Base-by-base conservation (phyloP, 1,284 basidiomycete species). In the Singerocomus inundabilis region DNA sequence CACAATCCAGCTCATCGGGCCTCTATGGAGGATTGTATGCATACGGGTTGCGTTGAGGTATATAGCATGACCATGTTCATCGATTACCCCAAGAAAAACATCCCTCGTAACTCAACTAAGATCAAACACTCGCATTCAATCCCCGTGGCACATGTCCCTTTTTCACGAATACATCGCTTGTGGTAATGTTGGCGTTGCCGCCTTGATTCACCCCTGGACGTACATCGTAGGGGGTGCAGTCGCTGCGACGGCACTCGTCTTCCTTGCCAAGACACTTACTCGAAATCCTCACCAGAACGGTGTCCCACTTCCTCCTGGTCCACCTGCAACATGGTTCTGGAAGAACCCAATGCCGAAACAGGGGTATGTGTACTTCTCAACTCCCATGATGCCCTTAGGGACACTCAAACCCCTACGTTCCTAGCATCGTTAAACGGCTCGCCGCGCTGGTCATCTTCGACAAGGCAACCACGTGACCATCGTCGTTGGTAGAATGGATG, bases 401-500 rank as follows among this genome's bases (percentile, higher is more conserved):
- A 3, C 11, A 36, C 24, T 52, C 5, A 18, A 21, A 13, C n/a
- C 13, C 10, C 21, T 8, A 5, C 2, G 13, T 26, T 32, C 30
- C 18, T 6, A 57, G 53, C 13, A 25, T 57, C 9, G 45, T 35
- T 8, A 35, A 21, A 7, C 21, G 8, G 13, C 28, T 61, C 7
- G 44, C 53, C 3, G 51, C 59, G 29, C 57, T 62, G 58, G 44
- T 65, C n/a, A 60, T 9, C 51, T 70, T 25, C 53, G 61, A 35
- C 49, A 49, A 8, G 66, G 69, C 6, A 53, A 44, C 2, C 30
- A 63, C 3, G 46, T 64, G 8, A 52, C 58, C 2, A 40, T 69
- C 16, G 47, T 72, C 33, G 56, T 70, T 13, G 64, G 63, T 4
- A 46, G 58, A 15, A 57, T 66, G 34, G 58, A 71, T 46, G 71